Percentiles rank a stretch among this genome's conserved stretches.
Conservation (phyloP, 2,329 filamentous ascomycete species). For the Cercospora berteroae region DNA sequence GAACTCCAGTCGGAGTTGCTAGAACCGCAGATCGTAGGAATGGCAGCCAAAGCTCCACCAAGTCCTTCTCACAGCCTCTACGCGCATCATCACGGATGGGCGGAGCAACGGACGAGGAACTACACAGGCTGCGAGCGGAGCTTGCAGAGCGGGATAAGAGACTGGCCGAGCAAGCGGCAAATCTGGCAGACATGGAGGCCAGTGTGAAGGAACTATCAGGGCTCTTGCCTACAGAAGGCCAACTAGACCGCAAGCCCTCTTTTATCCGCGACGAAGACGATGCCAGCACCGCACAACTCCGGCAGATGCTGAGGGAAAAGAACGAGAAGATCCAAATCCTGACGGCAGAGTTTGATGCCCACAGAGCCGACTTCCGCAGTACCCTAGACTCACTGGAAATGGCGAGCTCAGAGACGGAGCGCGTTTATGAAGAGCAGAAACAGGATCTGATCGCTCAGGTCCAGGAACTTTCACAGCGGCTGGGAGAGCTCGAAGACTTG, state of each 20-base stretch:
- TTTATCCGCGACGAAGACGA: constrained; percentile 66
- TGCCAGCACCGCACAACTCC: constrained; percentile 56
- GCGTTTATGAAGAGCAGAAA: constrained; percentile 92
- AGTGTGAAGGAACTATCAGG: constrained; percentile 78
- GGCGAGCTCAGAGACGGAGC: constrained; percentile 90
- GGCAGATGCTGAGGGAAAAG: constrained; percentile 84
- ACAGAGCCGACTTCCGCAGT: constrained; percentile 91
- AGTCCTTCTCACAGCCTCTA: constrained; percentile 35
- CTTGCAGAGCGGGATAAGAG: constrained; percentile 83
- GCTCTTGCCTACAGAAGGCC: constrained; percentile 60
- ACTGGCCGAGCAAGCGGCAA: constrained; percentile 80
- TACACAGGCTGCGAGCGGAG: constrained; percentile 68
- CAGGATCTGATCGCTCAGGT: constrained; percentile 81
- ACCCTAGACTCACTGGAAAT: constrained; percentile 96
- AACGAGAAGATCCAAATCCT: constrained; percentile 94
- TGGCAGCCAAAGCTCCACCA: constrained; percentile 41
- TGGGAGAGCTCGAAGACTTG: constrained; percentile 80
- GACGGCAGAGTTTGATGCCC: constrained; percentile 89
- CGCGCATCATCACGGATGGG: constrained; percentile 41
- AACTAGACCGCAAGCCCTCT: constrained; percentile 4
- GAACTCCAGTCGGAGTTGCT: constrained; percentile 27
- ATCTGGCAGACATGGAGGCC: constrained; percentile 84
- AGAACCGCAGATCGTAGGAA: constrained; percentile 36
- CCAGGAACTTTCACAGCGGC: constrained; percentile 67
- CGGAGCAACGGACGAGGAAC: constrained; percentile 49